phyloP scores from a whole-genome alignment of 139 green algal genomes.

The Chlorella sp. region DNA sequence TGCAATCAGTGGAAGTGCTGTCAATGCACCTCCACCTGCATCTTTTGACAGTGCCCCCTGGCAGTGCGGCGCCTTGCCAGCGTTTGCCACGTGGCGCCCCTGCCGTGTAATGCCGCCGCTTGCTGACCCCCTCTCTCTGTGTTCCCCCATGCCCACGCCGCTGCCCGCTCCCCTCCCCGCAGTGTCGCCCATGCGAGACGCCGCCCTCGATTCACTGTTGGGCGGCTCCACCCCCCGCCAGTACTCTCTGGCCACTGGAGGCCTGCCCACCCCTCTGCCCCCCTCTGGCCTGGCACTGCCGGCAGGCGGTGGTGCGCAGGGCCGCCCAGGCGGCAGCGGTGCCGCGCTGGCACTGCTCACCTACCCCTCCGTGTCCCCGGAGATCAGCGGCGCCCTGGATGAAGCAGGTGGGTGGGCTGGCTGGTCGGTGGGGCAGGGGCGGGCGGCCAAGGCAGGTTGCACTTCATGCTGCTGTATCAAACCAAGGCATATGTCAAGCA shows the following conservation, averaged over 20 bases:
- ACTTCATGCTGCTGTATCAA: too few relatives aligned
- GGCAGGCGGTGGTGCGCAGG: too few relatives aligned
- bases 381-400: conserved; percentile 9
- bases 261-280: background rate
- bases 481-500: too few relatives aligned
- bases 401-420: conserved; percentile 8
- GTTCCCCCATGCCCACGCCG: background rate
- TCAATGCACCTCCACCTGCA: too few relatives aligned
- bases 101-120: too few relatives aligned
- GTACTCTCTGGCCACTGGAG: conserved; percentile 11
- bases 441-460: background rate
- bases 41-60: too few relatives aligned
- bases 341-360: conserved; percentile 5
- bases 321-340: background rate
- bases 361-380: background rate
- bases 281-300: background rate
- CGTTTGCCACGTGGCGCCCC: background rate
- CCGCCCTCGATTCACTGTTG: conserved; percentile 31
- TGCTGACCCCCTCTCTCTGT: background rate
- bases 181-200: conserved; percentile 32
- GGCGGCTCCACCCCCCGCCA: conserved; percentile 34
- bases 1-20: too few relatives aligned
- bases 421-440: background rate
- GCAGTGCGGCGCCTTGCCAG: background rate
- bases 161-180: background rate